Evolutionary conservation across 768 basidiomycete genomes (phyloP).

Genomic region (Lanmaoa rubissima): DNA sequence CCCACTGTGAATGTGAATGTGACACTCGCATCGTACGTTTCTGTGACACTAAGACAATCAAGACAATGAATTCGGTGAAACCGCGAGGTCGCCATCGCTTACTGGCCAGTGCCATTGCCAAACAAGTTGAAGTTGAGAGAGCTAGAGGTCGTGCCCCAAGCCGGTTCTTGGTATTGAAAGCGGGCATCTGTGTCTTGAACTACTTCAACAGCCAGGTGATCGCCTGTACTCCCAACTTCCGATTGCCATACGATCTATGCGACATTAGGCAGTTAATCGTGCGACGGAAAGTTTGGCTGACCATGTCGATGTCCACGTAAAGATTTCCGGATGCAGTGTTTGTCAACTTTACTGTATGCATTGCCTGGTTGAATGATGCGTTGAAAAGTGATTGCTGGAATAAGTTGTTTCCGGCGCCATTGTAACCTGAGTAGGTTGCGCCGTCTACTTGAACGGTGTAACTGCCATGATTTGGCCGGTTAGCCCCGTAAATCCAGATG

Average conservation of each 20-base stretch:
- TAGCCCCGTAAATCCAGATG: slow-evolving; percentile 50
- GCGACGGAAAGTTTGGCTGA: not conserved
- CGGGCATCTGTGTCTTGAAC: slow-evolving; percentile 39
- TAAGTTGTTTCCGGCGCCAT: slow-evolving; percentile 28
- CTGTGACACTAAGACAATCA: slow-evolving; percentile 32
- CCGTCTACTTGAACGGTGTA: slow-evolving; percentile 45
- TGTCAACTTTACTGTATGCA: slow-evolving; percentile 36
- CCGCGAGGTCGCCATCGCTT: slow-evolving; percentile 3
- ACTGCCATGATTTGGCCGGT: slow-evolving; percentile 45
- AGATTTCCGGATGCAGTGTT: slow-evolving; percentile 34
- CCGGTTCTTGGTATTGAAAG: slow-evolving; percentile 38
- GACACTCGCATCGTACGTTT: slow-evolving; percentile 33
- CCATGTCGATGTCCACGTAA: slow-evolving; percentile 50
- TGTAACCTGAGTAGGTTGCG: slow-evolving; percentile 22
- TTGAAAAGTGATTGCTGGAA: slow-evolving; percentile 47
- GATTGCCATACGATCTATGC: slow-evolving; percentile 32
- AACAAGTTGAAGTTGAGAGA: slow-evolving; percentile 38
- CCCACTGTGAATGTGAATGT: slow-evolving; percentile 42
- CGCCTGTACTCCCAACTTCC: slow-evolving; percentile 17
- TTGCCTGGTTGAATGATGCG: slow-evolving; percentile 30
- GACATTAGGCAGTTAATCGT: not conserved
- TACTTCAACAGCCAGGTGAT: slow-evolving; percentile 14
- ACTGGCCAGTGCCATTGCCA: slow-evolving; percentile 44
- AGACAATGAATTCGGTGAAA: not conserved
- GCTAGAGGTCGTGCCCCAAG: slow-evolving; percentile 35